Percentiles rank a stretch among this genome's conserved stretches.
phyloP scores from a whole-genome alignment of 2,329 filamentous ascomycete species.

The Phyllachora maydis region DNA sequence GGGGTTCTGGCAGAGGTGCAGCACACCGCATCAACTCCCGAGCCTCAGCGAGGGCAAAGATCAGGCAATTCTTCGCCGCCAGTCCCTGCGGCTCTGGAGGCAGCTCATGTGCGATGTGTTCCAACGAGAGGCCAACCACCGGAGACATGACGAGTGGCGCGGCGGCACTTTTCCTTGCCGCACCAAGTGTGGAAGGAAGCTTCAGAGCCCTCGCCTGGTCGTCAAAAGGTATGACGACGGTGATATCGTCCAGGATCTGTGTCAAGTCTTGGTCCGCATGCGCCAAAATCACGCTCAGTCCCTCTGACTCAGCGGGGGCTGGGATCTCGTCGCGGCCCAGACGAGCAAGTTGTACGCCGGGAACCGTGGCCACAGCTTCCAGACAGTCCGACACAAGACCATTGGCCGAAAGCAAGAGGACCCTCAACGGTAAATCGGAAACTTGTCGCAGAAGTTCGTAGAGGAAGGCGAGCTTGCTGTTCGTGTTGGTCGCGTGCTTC shows the following conservation, averaged over 20 bases:
- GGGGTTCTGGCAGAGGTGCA: slow-evolving; percentile 16
- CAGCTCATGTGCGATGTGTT: slow-evolving; percentile 30
- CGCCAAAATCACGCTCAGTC: slow-evolving; percentile 18
- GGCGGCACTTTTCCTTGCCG: no score
- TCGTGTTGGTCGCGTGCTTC: slow-evolving; percentile 33
- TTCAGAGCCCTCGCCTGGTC: slow-evolving; percentile 21
- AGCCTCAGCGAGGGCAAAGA: slow-evolving; percentile 15
- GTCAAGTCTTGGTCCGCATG: slow-evolving; percentile 16
- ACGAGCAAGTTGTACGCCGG: no score
- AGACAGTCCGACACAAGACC: slow-evolving; percentile 29
- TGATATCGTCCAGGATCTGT: slow-evolving; percentile 18
- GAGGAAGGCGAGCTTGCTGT: slow-evolving; percentile 38
- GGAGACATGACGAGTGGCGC: slow-evolving; percentile 24
- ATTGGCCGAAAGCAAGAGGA: no score
- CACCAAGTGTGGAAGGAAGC: no score
- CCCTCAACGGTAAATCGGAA: no score
- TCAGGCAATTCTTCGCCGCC: slow-evolving; percentile 21
- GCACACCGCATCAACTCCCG: slow-evolving; percentile 18
- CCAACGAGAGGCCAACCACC: slow-evolving; percentile 28
- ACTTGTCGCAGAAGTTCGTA: slow-evolving; percentile 29
- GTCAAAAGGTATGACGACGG: slow-evolving; percentile 33
- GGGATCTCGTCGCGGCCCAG: no score
- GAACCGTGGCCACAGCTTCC: slow-evolving; percentile 17
- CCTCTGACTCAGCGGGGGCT: slow-evolving; percentile 3
- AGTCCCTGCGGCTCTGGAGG: slow-evolving; percentile 15